Evolutionary conservation across 2,329 filamentous ascomycete species (phyloP).

Genomic region (Xylariaceae sp.): DNA sequence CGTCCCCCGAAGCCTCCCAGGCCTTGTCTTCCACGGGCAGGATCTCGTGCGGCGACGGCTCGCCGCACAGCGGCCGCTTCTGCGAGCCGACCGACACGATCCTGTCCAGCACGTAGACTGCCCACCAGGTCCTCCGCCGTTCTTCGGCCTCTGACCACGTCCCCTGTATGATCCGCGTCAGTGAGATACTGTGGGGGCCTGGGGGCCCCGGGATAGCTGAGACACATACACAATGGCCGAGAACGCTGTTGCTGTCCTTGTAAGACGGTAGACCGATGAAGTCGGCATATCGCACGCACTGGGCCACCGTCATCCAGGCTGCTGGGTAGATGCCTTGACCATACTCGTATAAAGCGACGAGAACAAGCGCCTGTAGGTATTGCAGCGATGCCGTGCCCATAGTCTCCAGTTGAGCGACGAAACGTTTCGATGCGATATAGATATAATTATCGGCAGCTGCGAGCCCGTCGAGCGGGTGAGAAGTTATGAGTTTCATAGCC

Average conservation of each 20-base stretch:
- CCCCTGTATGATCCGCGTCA: conserved; percentile 15
- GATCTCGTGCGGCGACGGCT: conserved; percentile 20
- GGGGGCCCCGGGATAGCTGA: background rate
- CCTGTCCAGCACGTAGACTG: conserved; percentile 37
- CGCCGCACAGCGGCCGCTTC: conserved; percentile 29
- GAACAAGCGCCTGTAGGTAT: conserved; percentile 36
- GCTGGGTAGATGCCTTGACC: conserved; percentile 43
- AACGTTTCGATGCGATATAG: conserved; percentile 36
- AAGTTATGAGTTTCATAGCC: conserved; percentile 39
- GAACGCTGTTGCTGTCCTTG: conserved; percentile 27
- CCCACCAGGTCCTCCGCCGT: conserved; percentile 40
- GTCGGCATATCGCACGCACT: conserved; percentile 36
- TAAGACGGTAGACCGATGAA: conserved; percentile 34
- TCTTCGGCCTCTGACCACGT: conserved; percentile 43
- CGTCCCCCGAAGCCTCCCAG: conserved; percentile 33
- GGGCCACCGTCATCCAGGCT: conserved; percentile 39
- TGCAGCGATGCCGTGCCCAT: conserved; percentile 33
- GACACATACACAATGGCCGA: conserved; percentile 26
- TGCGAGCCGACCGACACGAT: conserved; percentile 21
- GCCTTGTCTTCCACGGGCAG: conserved; percentile 31
- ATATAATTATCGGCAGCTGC: conserved; percentile 28
- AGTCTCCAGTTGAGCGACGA: conserved; percentile 32
- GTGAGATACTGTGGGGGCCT: too few species aligned
- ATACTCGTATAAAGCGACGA: conserved; percentile 40
- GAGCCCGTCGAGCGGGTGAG: conserved; percentile 27